Evolutionary conservation across 768 basidiomycete genomes (phyloP).

Genomic region (Phaffia australis): DNA sequence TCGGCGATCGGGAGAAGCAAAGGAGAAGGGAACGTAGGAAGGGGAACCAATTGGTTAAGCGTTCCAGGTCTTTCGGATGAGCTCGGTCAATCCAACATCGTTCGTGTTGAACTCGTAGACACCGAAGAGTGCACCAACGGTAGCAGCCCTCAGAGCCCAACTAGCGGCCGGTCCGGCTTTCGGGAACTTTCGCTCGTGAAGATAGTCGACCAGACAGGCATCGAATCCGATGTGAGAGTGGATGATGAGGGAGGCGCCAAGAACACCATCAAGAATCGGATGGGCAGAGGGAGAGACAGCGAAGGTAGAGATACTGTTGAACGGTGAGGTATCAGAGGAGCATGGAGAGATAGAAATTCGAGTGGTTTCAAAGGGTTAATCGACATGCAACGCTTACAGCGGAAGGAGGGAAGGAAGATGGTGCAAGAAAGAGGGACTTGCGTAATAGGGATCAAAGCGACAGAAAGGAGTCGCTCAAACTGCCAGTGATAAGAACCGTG

Average conservation of each 20-base stretch:
- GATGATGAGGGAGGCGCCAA: conserved; percentile 76
- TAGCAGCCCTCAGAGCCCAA: conserved; percentile 70
- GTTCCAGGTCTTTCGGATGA: conserved; percentile 4
- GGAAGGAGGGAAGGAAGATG: neutral
- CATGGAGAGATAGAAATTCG: neutral
- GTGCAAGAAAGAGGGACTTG: conserved; percentile 28
- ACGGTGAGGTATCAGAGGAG: neutral
- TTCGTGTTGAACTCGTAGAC: conserved; percentile 98
- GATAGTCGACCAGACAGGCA: conserved; percentile 64
- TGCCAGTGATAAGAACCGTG: conserved; percentile 89
- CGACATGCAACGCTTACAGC: neutral
- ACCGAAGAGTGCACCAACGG: conserved; percentile 72
- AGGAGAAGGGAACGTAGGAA: neutral
- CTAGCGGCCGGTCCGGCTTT: conserved; percentile 53
- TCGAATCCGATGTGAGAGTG: conserved; percentile 89
- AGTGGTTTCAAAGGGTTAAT: neutral
- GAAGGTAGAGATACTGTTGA: conserved; percentile 20
- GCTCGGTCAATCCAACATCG: conserved; percentile 66
- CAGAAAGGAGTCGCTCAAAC: conserved; percentile 85
- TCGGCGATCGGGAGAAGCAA: conserved; percentile 5
- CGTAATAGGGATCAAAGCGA: conserved; percentile 72
- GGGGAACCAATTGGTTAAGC: neutral
- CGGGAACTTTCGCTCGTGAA: conserved; percentile 91
- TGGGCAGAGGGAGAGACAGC: conserved; percentile 23
- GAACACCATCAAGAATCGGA: conserved; percentile 77